Percentiles rank a stretch among this genome's conserved stretches.
Conservation (phyloP, 176 grass and related monocot genomes). For the Aechmea fasciata region DNA sequence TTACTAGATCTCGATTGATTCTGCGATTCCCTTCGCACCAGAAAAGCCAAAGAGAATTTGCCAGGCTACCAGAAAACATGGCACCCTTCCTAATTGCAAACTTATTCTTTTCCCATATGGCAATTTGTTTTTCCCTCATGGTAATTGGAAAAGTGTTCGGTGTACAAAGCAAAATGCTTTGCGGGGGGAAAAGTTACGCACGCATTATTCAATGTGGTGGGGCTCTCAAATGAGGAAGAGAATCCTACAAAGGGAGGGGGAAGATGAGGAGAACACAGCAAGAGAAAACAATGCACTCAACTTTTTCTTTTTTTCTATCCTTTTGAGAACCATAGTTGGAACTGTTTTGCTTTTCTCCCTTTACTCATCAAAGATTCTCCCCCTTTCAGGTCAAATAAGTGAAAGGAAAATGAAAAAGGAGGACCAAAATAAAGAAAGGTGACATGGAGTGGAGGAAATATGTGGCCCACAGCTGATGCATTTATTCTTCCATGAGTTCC, state of each 20-base stretch:
- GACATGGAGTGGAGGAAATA: constrained; percentile 26
- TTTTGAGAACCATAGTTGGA: constrained; percentile 75
- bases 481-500: constrained; percentile 39
- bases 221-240: constrained; percentile 28
- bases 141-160: background rate
- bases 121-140: background rate
- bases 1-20: constrained; percentile 84
- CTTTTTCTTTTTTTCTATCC: constrained; percentile 42
- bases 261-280: constrained; percentile 18
- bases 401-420: constrained; percentile 30
- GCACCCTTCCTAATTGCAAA: background rate
- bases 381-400: constrained; percentile 85
- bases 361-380: constrained; percentile 90
- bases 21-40: constrained; percentile 64
- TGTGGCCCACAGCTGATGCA: constrained; percentile 34
- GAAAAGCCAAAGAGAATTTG: constrained; percentile 65
- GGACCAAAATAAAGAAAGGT: constrained; percentile 25
- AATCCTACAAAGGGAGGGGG: constrained; percentile 50
- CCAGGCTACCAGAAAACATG: constrained; percentile 23
- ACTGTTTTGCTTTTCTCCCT: constrained; percentile 51
- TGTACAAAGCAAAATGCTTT: constrained; percentile 14
- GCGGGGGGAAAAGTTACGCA: background rate
- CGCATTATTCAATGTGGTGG: constrained; percentile 36
- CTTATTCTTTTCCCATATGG: background rate
- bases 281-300: constrained; percentile 22